These are phyloP conservation scores for Metschnikowia reukaufii DNA, from an alignment of 805 yeast genomes.

Conservation along the genomic window DNA sequence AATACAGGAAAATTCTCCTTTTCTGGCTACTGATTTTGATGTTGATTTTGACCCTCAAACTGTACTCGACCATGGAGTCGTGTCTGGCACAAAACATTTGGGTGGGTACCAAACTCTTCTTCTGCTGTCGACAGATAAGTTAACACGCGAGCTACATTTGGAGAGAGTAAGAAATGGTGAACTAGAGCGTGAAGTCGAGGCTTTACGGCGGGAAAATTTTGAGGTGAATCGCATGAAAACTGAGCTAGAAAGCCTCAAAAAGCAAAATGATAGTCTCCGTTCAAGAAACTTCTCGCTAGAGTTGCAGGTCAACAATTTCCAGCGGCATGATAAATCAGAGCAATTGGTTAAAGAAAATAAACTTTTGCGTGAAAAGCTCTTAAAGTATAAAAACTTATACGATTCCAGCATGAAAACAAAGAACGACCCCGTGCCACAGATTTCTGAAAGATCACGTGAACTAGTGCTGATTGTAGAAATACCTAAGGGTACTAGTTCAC, in stretches of 20 bases:
- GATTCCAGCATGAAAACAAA: constrained; percentile 14
- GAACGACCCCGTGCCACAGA: too few species aligned
- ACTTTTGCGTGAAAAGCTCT: constrained; percentile 33
- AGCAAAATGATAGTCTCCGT: not conserved
- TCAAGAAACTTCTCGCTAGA: constrained; percentile 4
- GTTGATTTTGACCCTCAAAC: constrained; percentile 2
- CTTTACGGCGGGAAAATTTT: not conserved
- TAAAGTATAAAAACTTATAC: constrained; percentile 36
- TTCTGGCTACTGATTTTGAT: constrained; percentile 1
- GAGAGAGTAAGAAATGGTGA: constrained; percentile 3
- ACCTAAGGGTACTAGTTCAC: too few species aligned
- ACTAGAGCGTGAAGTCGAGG: constrained; percentile 10
- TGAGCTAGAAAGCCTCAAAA: constrained; percentile 12
- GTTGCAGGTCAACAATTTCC: constrained; percentile 4
- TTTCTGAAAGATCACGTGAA: too few species aligned
- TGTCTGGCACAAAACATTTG: constrained; percentile 22
- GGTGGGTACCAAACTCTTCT: constrained; percentile 30
- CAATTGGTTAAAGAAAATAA: constrained; percentile 28
- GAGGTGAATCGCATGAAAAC: constrained; percentile 5
- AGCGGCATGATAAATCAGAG: constrained; percentile 14
- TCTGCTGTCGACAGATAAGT: constrained; percentile 28
- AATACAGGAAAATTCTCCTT: constrained; percentile 2
- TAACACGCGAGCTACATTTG: constrained; percentile 20
- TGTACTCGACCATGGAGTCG: constrained; percentile 2
- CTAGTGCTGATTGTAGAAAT: too few species aligned